Evolutionary conservation across 768 basidiomycete genomes (phyloP), one percentile per base, ranked within the genome.

Genomic region (Hericium coralloides): DNA sequence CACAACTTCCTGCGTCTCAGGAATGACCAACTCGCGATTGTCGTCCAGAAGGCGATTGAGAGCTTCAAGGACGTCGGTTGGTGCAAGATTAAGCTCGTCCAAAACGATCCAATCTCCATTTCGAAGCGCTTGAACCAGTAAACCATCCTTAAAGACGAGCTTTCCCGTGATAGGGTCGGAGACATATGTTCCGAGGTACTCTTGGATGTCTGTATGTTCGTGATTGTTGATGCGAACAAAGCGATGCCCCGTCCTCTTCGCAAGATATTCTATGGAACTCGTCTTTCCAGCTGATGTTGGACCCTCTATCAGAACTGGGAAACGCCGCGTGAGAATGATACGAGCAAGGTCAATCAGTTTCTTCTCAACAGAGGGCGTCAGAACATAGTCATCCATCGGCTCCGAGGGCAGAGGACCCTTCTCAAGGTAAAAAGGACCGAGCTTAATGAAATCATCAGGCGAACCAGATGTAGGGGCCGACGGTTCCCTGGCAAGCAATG

Each of bases 191-290:
- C 97, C 97, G 49, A 98, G 79, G 66, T 99, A 99, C 68, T 99
- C 97, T 66, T 99, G 97, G 52, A 99, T 97, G 67, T 99, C 97
- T 5, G 97, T 99, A 66, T 98, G 97, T 61, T 99, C 97, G 72
- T 99, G 97, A 65, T 99, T 99, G 74, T 99, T 99, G 78, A 99
- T 98, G 41, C 97, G 90, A 31, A 99, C 85, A 70, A 98, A 98
- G 38, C 81, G 84, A 74, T 99, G 97, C 0, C 97, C 95, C 0
- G 94, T 97, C 55, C 89, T 79, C 59, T 82, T 83, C 5, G 97
- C 95, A 26, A 99, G 81, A 69, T 95, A 98, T 72, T 98, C 95
- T 48, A 99, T 84, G 1, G 95, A 91, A 63, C 92, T 94, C 2
- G 97, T 99, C 76, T 99, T 99, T 39, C 97, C 97, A 56, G 87